These are phyloP conservation scores for Rhodotorula glutinis DNA, from an alignment of 1,284 basidiomycete genomes.

Conservation along the genomic window DNA sequence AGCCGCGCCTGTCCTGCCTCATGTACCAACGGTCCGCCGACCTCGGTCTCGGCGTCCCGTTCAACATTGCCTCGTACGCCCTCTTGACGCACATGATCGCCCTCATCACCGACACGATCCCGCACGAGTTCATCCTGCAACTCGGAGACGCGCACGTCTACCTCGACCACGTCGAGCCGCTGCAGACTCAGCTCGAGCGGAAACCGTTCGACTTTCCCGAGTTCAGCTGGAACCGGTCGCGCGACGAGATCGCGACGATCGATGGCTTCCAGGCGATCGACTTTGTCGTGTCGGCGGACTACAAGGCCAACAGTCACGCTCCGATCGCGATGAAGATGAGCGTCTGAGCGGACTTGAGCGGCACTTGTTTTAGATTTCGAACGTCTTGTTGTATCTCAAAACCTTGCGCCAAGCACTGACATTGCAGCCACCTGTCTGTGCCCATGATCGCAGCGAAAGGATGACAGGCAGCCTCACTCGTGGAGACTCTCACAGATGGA, in stretches of 20 bases:
- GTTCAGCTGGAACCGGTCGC: slow-evolving; percentile 64
- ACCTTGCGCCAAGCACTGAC: too few species aligned
- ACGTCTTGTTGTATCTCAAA: too few species aligned
- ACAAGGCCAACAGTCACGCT: slow-evolving; percentile 66
- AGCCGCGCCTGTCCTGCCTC: slow-evolving; percentile 69
- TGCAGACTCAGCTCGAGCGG: slow-evolving; percentile 74
- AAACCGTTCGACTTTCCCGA: slow-evolving; percentile 77
- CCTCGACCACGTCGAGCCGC: slow-evolving; percentile 81
- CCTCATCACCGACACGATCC: slow-evolving; percentile 76
- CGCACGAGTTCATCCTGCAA: slow-evolving; percentile 85
- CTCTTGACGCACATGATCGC: slow-evolving; percentile 96
- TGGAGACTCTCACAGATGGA: too few species aligned
- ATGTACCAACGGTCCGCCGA: slow-evolving; percentile 99
- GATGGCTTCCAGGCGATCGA: slow-evolving; percentile 80
- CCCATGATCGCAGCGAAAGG: too few species aligned
- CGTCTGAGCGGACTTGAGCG: slow-evolving; percentile 1
- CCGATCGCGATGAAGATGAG: slow-evolving; percentile 93
- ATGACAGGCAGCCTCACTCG: too few species aligned
- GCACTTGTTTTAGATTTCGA: too few species aligned
- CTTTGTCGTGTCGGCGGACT: slow-evolving; percentile 73
- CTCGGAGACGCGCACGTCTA: slow-evolving; percentile 98
- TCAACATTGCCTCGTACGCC: slow-evolving; percentile 98
- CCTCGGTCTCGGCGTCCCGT: slow-evolving; percentile 91
- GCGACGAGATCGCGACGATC: slow-evolving; percentile 59
- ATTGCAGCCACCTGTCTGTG: too few species aligned